These are phyloP conservation scores for Trichosanthes cucumerina DNA, from an alignment of 306 rosid species.

Conservation along the genomic window DNA sequence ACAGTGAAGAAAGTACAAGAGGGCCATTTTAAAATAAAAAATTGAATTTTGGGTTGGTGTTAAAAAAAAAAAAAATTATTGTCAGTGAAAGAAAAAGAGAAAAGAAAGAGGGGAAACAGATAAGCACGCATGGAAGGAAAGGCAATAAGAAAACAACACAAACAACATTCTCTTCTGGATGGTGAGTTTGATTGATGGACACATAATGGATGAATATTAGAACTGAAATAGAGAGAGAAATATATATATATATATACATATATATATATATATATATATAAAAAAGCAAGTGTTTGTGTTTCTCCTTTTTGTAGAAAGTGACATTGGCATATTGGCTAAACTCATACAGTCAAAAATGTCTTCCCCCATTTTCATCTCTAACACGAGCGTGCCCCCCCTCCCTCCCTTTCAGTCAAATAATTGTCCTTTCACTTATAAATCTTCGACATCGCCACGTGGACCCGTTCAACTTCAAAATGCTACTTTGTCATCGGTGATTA, in stretches of 20 bases:
- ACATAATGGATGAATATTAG: background rate
- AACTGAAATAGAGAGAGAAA: slow-evolving; percentile 16
- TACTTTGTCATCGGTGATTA: background rate
- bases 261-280: too few relatives aligned
- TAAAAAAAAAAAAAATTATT: too few relatives aligned
- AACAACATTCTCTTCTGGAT: slow-evolving; percentile 24
- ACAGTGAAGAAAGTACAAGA: background rate
- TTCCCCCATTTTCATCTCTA: slow-evolving; percentile 18
- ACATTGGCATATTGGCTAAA: slow-evolving; percentile 26
- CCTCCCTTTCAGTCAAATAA: slow-evolving; percentile 38
- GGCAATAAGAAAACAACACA: slow-evolving; percentile 36
- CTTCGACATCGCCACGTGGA: slow-evolving; percentile 37
- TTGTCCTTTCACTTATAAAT: slow-evolving; percentile 35
- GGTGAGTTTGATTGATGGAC: slow-evolving; percentile 26
- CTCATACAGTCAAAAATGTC: slow-evolving; percentile 42
- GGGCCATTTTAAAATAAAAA: background rate
- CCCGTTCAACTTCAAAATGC: background rate
- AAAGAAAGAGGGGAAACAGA: slow-evolving; percentile 24
- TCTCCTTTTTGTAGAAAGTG: slow-evolving; percentile 68
- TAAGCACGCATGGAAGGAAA: slow-evolving; percentile 70
- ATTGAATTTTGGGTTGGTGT: too few relatives aligned
- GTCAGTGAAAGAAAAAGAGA: slow-evolving; percentile 11
- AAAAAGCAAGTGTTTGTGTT: too few relatives aligned
- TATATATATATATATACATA: too few relatives aligned
- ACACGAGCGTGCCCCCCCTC: slow-evolving; percentile 26